phyloP scores from a whole-genome alignment of 1,284 basidiomycete species.

The Filobasidium uniguttulatum region DNA sequence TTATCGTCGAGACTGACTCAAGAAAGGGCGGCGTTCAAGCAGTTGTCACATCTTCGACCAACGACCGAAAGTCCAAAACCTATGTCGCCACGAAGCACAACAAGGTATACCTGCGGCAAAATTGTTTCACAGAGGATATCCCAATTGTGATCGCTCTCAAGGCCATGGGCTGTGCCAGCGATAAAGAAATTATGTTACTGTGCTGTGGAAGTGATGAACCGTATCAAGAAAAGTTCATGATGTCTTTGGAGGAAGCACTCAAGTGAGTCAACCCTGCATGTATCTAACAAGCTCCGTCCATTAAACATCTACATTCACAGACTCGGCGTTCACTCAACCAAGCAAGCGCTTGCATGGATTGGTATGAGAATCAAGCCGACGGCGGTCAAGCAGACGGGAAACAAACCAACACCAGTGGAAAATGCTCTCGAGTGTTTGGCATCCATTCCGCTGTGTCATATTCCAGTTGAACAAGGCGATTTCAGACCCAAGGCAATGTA shows the following conservation, averaged over 20 bases:
- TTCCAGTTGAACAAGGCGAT: conserved; percentile 80
- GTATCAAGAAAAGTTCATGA: conserved; percentile 76
- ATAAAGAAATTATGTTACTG: conserved; percentile 92
- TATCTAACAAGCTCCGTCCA: neutral
- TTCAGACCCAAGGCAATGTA: conserved; percentile 94
- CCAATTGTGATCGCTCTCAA: conserved; percentile 94
- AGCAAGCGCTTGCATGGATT: conserved; percentile 92
- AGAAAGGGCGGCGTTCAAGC: conserved; percentile 88
- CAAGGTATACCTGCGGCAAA: conserved; percentile 92
- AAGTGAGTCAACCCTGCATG: conserved; percentile 35
- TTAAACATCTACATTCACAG: conserved; percentile 17
- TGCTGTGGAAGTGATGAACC: conserved; percentile 85
- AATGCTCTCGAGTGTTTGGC: conserved; percentile 93
- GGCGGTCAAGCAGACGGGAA: conserved; percentile 47
- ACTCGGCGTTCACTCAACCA: conserved; percentile 77
- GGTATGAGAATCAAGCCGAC: conserved; percentile 67
- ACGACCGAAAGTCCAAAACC: conserved; percentile 97
- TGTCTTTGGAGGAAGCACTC: conserved; percentile 87
- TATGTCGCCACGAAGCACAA: conserved; percentile 92
- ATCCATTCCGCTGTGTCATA: conserved; percentile 93
- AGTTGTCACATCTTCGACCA: conserved; percentile 97
- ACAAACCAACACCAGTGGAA: conserved; percentile 75
- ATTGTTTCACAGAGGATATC: conserved; percentile 93
- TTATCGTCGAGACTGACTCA: conserved; percentile 89
- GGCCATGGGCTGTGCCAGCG: conserved; percentile 88